Base-by-base conservation (phyloP, 2,329 filamentous ascomycete species). In the Lachnellula suecica region DNA sequence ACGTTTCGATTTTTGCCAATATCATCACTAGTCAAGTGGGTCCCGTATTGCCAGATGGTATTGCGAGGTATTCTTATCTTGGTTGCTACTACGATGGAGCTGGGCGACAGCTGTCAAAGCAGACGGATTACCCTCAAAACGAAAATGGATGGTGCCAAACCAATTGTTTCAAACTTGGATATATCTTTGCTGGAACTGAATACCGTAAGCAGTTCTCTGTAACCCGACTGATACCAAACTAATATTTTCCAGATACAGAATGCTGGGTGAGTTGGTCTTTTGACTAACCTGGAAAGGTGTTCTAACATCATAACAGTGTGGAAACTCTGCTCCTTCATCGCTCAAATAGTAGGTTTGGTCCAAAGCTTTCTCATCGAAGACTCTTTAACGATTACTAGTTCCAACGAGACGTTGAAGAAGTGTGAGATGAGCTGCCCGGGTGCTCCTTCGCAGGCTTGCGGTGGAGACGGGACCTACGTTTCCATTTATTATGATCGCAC, bases 81-180 rank as follows among this genome's bases (percentile, higher is more conserved):
- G 72, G 71, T 17, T 75, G 72, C 47, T 74, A 73, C 56, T 61
- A 63, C 23, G 72, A 74, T 52, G 67, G 64, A 4, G 54, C 57
- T 40, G 70, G 70, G 24, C 66, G 71, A n/a, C 65, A 70, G 23
- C 55, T 73, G 13, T 41, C 55, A 10, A 67, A 56, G 7, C 59
- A 65, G 20, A 64, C 66, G 22, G 68, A 66, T 52, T 61, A 52
- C 11, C 58, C 55, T 3, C 64, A 59, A n/a, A 67, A 69, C 49
- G 66, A 69, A 2, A 67, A 70, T 48, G 71, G 68, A 5, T 60
- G 70, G 37, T 71, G 70, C 34, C 67, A 68, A 41, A 59, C 56
- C 0, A 60, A 62, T 6, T 70, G 67, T 35, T 56, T 64, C 17
- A 56, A 47, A 24, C 58, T 57, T 7, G 68, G 68, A 8, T 69